Evolutionary conservation across 208 protist species (phyloP).

Genomic region (Leishmania major): DNA sequence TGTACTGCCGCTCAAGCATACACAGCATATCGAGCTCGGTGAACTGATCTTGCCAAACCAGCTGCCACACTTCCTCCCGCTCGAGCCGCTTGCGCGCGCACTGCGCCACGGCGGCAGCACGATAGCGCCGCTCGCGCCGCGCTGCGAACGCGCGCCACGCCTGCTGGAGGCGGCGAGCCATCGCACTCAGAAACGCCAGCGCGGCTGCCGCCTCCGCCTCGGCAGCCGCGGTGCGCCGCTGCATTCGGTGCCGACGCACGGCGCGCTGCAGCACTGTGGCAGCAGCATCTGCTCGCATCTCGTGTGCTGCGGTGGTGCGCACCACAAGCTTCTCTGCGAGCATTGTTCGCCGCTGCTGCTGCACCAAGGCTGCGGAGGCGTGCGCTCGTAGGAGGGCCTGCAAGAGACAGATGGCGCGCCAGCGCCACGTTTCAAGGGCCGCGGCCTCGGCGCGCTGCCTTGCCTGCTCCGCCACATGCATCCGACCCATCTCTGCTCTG

Average conservation of each 20-base stretch:
- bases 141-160: slow-evolving; percentile 44
- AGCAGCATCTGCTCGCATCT: slow-evolving; percentile 47
- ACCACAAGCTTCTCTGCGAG: slow-evolving; percentile 46
- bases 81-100: slow-evolving; percentile 41
- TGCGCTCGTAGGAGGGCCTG: slow-evolving; percentile 25
- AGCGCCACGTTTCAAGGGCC: background rate
- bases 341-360: slow-evolving; percentile 2
- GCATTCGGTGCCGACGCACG: slow-evolving; percentile 33
- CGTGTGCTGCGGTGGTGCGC: slow-evolving; percentile 26
- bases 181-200: slow-evolving; percentile 12
- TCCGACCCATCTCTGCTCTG: slow-evolving; percentile 18
- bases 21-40: slow-evolving; percentile 27
- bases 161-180: slow-evolving; percentile 41
- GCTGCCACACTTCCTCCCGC: slow-evolving; percentile 46
- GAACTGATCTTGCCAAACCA: slow-evolving; percentile 33
- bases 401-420: background rate
- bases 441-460: slow-evolving; percentile 16
- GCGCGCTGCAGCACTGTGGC: slow-evolving; percentile 49
- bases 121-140: slow-evolving; percentile 21
- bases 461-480: slow-evolving; percentile 8
- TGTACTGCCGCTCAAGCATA: slow-evolving; percentile 33
- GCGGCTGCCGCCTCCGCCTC: slow-evolving; percentile 23
- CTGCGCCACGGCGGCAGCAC: slow-evolving; percentile 7
- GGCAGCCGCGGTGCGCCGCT: slow-evolving; percentile 12
- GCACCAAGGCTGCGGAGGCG: background rate